phyloP scores from a whole-genome alignment of 805 yeast species.

The Candida tallmaniae region DNA sequence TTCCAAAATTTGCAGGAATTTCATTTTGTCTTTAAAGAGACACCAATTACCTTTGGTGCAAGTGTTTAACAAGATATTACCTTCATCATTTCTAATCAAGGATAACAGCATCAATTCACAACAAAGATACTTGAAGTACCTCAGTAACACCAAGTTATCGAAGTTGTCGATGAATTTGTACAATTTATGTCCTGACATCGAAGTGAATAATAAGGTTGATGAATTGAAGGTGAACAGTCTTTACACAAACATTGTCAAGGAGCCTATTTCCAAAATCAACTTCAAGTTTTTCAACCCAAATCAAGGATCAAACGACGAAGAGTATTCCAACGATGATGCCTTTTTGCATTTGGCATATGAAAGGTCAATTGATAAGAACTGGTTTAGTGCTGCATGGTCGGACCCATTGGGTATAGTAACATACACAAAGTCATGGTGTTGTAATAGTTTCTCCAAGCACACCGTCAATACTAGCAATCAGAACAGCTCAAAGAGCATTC shows the following conservation, averaged over 20 bases:
- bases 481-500: conserved; percentile 12
- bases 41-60: conserved; percentile 39
- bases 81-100: conserved; percentile 18
- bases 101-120: conserved; percentile 13
- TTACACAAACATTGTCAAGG: conserved; percentile 32
- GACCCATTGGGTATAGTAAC: conserved; percentile 73
- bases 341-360: conserved; percentile 85
- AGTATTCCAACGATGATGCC: conserved; percentile 53
- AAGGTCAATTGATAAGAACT: conserved; percentile 70
- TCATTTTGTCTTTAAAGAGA: conserved; percentile 33
- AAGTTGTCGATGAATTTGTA: conserved; percentile 52
- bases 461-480: conserved; percentile 1
- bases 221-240: conserved; percentile 8
- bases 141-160: conserved; percentile 34
- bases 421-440: conserved; percentile 57
- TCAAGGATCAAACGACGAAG: conserved; percentile 12
- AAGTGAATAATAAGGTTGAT: conserved; percentile 1
- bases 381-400: conserved; percentile 88
- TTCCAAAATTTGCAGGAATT: conserved; percentile 43
- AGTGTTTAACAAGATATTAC: conserved; percentile 34
- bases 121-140: conserved; percentile 18
- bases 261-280: conserved; percentile 32
- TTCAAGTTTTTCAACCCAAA: conserved; percentile 29
- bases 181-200: conserved; percentile 46
- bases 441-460: conserved; percentile 4